Conservation (phyloP, 805 yeast species). For the Novakomyces olei region DNA sequence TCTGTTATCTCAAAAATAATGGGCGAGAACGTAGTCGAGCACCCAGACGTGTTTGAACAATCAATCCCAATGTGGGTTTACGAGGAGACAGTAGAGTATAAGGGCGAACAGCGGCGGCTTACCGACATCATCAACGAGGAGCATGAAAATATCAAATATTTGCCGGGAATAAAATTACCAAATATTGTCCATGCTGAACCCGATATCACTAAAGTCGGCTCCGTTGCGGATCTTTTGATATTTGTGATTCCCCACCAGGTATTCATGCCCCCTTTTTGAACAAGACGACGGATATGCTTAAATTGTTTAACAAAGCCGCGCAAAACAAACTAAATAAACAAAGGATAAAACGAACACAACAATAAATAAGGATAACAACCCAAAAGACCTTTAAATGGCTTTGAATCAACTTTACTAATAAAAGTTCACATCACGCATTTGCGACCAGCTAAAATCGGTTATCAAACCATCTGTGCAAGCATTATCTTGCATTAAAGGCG, state of each 20-base stretch:
- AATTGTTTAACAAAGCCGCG: too few species aligned
- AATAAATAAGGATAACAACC: too few species aligned
- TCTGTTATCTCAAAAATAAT: slow-evolving; percentile 90
- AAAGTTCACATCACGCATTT: slow-evolving; percentile 59
- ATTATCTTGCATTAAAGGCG: slow-evolving; percentile 86
- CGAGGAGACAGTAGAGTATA: slow-evolving; percentile 41
- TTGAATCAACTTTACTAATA: too few species aligned
- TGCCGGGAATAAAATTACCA: slow-evolving; percentile 77
- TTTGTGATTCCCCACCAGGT: slow-evolving; percentile 98
- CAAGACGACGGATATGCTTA: too few species aligned
- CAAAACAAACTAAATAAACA: too few species aligned
- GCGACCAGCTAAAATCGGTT: slow-evolving; percentile 30
- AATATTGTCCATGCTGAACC: slow-evolving; percentile 76
- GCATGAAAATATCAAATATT: slow-evolving; percentile 86
- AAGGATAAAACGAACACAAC: too few species aligned
- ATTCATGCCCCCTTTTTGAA: too few species aligned
- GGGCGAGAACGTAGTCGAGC: slow-evolving; percentile 60
- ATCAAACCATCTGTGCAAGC: slow-evolving; percentile 46
- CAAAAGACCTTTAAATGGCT: too few species aligned
- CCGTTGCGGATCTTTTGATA: slow-evolving; percentile 64
- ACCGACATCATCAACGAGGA: slow-evolving; percentile 75
- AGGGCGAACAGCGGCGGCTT: slow-evolving; percentile 35
- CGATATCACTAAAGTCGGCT: slow-evolving; percentile 48
- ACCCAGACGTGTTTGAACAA: slow-evolving; percentile 48
- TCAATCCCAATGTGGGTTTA: slow-evolving; percentile 92